Evolutionary conservation across 1,284 basidiomycete genomes (phyloP), one percentile per base, ranked within the genome.

Genomic region (Somion occarium): DNA sequence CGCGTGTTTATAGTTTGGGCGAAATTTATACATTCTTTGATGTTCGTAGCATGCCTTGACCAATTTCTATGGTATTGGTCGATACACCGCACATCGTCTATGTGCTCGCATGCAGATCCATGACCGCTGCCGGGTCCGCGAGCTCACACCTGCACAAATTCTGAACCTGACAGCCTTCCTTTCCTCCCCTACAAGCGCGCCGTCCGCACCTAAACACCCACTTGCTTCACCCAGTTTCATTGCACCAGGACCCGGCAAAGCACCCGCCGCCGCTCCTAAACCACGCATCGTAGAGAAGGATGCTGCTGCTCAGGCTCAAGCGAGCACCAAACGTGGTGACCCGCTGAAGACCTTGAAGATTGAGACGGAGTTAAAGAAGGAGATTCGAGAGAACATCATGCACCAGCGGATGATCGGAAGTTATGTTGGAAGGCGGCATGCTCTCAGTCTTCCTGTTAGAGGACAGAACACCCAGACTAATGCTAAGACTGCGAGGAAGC

Each of bases 101-200:
- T 95, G 93, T 68, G 91, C 93, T 3, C 88, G 93, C 52, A 79
- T 94, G 42, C 87, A 88, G 63, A 85, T 96, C 53, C 92, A 96
- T 69, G 82, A 88, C 73, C 76, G 76, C 50, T 85, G 87, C 68
- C 84, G 82, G 66, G 80, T 96, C 54, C 78, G 78, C 47, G 80
- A 90, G 62, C 74, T 96, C 23, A 83, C 87, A 11, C 83, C 91
- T 23, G 73, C 79, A 24, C 93, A 96, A 75, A 75, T 93, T 51
- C 94, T 90, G 13, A 77, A 84, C 34, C 78, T 96, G 15, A 86
- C 91, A 9, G 90, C 93, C 11, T 93, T 93, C 69, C 82, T 96
- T 12, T 93, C 91, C 1, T 91, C 91, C 0, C 93, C 93, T 0
- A 71, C 79, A 23, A 88, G 86, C 22, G 78, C 84, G 13, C 73